phyloP scores from a whole-genome alignment of 2,329 filamentous ascomycete species.

The Penicillium sp. region DNA sequence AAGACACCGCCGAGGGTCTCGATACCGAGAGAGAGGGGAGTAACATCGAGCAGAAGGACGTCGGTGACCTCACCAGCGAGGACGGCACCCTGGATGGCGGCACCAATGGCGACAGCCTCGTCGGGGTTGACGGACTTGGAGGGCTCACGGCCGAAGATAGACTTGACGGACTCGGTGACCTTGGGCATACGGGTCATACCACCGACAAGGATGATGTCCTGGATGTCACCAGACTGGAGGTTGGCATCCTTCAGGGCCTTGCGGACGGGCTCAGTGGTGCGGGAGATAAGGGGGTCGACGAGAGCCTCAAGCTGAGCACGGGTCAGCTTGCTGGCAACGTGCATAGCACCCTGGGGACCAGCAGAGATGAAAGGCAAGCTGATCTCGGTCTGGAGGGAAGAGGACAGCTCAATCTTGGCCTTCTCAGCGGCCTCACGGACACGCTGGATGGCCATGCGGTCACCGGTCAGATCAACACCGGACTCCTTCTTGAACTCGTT shows the following conservation, averaged over 20 bases:
- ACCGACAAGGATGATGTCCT: slow-evolving; percentile 97
- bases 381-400: slow-evolving; percentile 92
- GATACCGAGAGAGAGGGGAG: slow-evolving; percentile 94
- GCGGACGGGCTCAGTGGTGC: slow-evolving; percentile 87
- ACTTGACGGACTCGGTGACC: slow-evolving; percentile 93
- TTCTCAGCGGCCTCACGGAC: slow-evolving; percentile 98
- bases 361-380: slow-evolving; percentile 99
- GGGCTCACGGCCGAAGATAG: slow-evolving; percentile 92
- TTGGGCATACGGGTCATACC: slow-evolving; percentile 99
- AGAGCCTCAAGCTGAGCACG: slow-evolving; percentile 91
- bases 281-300: slow-evolving; percentile 83
- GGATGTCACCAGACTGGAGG: slow-evolving; percentile 88
- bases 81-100: slow-evolving; percentile 94
- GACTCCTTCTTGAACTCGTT: slow-evolving; percentile 96
- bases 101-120: slow-evolving; percentile 96
- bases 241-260: slow-evolving; percentile 96
- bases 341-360: slow-evolving; percentile 91
- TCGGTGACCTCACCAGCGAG: slow-evolving; percentile 96
- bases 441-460: slow-evolving; percentile 98
- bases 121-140: slow-evolving; percentile 99
- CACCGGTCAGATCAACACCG: slow-evolving; percentile 81
- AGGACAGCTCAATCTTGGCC: slow-evolving; percentile 98
- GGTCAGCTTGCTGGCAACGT: slow-evolving; percentile 95
- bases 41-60: slow-evolving; percentile 91
- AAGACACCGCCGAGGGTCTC: slow-evolving; percentile 98